Base-by-base conservation (phyloP, 1,284 basidiomycete species). In the Volvariella volvacea region DNA sequence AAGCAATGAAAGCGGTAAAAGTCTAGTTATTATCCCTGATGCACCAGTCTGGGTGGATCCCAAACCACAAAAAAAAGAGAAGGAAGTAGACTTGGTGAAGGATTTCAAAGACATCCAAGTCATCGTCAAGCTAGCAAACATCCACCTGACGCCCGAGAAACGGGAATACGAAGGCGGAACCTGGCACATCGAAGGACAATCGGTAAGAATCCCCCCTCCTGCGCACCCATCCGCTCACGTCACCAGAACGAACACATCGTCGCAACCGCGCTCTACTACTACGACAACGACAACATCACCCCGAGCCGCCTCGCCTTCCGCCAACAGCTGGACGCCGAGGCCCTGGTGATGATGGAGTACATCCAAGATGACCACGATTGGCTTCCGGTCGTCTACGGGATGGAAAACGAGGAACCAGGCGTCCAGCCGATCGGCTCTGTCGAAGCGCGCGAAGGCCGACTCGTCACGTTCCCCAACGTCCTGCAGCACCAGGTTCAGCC, bases 201-300 rank as follows among this genome's bases (percentile, higher is more conserved):
- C 12, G 25, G 25, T 28, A 28, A 6, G 25, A 28, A 6, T 28
- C 12, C 12, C 6, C 12, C 6, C 25, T 6, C 12, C 12, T 6
- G 25, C 1, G 3, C 38, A 7, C 21, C n/a, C n/a, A n/a, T n/a
- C n/a, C n/a, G n/a, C n/a, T n/a, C n/a, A n/a, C n/a, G n/a, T n/a
- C n/a, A n/a, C n/a, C n/a, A 56, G 51, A 74, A 70, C 49, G 68
- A 68, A 49, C 52, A 59, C 37, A 74, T 74, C 42, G 64, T 65
- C 16, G 62, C 65, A 12, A 64, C 63, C 1, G 66, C 62, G 1
- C 58, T 70, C n/a, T 71, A 68, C 39, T 62, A 61, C 40, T 59
- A 60, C 38, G 52, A 51, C 20, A 52, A 45, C 32, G 49, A 52
- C 3, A 65, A 65, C 48, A 58, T 64, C 46, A 55, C 57, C 1